A percentile compares a stretch with the other conserved stretches of the same genome.
Conservation (phyloP, 1,284 basidiomycete species). For the Trichosporon coremiiforme region DNA sequence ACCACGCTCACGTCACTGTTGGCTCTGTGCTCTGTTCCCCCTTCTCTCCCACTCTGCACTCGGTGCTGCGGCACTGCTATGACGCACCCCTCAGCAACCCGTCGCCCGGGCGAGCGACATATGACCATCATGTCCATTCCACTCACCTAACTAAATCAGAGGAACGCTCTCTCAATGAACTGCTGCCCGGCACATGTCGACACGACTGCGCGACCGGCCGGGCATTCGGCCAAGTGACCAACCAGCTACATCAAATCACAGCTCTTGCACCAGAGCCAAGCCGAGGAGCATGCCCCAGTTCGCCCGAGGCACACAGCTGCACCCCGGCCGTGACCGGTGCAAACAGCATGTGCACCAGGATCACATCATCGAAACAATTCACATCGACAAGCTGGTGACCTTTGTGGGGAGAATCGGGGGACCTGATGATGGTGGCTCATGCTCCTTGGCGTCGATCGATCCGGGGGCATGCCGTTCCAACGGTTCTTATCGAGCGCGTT, state of each 20-base stretch:
- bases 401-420: not conserved
- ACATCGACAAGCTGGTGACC: not conserved
- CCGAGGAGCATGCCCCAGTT: not conserved
- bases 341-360: conserved; percentile 4
- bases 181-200: not conserved
- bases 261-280: too few species aligned
- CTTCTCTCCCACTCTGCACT: not conserved
- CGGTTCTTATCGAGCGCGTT: not conserved
- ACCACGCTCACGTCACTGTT: not conserved
- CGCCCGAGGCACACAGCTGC: not conserved
- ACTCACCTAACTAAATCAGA: not conserved
- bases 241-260: not conserved
- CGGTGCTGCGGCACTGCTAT: not conserved
- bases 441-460: not conserved
- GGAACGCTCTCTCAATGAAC: not conserved
- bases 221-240: not conserved
- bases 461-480: not conserved
- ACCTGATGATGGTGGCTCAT: not conserved
- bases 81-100: not conserved
- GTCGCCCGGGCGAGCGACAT: not conserved
- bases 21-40: not conserved
- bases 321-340: not conserved
- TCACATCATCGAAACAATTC: not conserved
- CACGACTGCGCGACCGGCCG: not conserved
- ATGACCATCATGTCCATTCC: not conserved